Base-by-base conservation (phyloP, 1,139 yeast species). In the Lodderomyces jiufengensis region DNA sequence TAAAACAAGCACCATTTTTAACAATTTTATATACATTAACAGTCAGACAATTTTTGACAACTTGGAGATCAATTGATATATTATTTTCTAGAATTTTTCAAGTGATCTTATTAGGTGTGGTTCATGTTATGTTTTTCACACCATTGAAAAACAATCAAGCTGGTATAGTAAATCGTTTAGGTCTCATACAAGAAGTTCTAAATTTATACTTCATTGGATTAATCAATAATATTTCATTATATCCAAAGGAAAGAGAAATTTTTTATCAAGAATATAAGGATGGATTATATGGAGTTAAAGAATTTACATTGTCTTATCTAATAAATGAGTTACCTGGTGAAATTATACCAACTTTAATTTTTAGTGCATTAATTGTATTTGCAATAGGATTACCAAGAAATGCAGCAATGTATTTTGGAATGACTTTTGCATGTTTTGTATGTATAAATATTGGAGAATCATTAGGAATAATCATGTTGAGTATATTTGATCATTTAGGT, bases 221-320 rank as follows among this genome's bases (percentile, higher is more conserved):
- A 70, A 65, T 84, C 34, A 81, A 80, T 48, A 84, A 82, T 49
- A 60, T 84, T 48, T 72, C 88, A 1, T 65, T 80, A 9, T 84
- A 80, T 51, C 90, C 92, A 1, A 52, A 62, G 10, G 90, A 84
- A 45, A 63, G 87, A 42, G 70, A 78, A 42, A 73, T 80, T 29
- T 84, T 84, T 51, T 82, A 82, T 50, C 80, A 81, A 38, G 95
- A 84, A 49, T 78, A 75, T 47, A 72, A 72, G 40, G 94, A 84
- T 52, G 78, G 76, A 29, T 73, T 81, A 2, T 80, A 82, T 46
- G 81, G 84, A 0, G 69, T 76, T 3, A 48, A 66, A 2, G 78
- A 84, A 2, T 84, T 84, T 50, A 75, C 77, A 46, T 40, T 70
- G 12, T 70, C 80, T 4, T 84, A 84, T 51, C 57, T 80, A 37